Conservation (phyloP, 2,329 filamentous ascomycete species). For the Pyricularia sp. region DNA sequence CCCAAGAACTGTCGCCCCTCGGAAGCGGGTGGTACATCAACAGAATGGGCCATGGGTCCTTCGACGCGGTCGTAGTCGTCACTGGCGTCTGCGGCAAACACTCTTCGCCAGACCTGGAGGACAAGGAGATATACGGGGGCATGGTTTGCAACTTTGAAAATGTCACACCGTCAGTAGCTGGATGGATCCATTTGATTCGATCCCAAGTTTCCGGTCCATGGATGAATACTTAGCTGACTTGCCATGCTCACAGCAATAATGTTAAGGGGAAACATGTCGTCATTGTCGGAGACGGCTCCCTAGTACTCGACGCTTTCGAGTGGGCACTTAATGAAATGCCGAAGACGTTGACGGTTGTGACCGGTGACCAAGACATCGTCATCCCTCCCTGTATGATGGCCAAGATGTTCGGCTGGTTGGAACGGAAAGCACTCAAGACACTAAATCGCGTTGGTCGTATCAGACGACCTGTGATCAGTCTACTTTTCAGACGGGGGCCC, state of each 20-base stretch:
- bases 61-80: conserved; percentile 69
- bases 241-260: neutral
- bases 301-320: neutral
- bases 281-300: neutral
- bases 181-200: neutral
- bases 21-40: conserved; percentile 64
- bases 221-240: neutral
- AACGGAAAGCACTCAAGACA: neutral
- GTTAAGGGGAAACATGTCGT: neutral
- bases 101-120: neutral
- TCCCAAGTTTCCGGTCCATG: neutral
- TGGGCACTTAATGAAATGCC: neutral
- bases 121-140: neutral
- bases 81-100: conserved; percentile 70
- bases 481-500: neutral
- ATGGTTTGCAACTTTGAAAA: neutral
- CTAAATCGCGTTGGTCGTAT: neutral
- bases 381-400: neutral
- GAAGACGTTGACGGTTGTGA: neutral
- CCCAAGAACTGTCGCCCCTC: neutral
- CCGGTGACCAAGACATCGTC: neutral
- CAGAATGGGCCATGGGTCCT: conserved; percentile 56
- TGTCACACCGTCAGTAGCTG: neutral
- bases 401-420: neutral
- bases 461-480: too few relatives aligned